A percentile compares a stretch with the other conserved stretches of the same genome.
Conservation (phyloP, 1,284 basidiomycete species). For the Gomphus sp. region DNA sequence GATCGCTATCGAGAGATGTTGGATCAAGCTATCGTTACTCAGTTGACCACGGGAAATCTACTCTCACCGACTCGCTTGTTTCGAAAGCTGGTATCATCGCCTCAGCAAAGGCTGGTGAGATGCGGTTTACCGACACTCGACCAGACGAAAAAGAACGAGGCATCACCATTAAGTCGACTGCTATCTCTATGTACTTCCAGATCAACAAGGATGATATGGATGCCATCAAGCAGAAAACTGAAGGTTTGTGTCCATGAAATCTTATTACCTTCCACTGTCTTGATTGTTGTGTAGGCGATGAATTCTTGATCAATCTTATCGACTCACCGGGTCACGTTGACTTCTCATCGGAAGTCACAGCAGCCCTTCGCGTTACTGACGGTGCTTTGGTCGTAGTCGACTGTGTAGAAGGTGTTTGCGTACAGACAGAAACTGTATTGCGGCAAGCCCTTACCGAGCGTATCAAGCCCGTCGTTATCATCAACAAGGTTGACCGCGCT, state of each 20-base stretch:
- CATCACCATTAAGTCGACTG: slow-evolving; percentile 99
- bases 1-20: slow-evolving; percentile 13
- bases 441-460: slow-evolving; percentile 97
- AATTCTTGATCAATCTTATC: slow-evolving; percentile 99
- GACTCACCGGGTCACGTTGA: slow-evolving; percentile 99
- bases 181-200: slow-evolving; percentile 99
- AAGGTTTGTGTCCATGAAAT: slow-evolving; percentile 40
- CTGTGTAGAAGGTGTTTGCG: slow-evolving; percentile 99
- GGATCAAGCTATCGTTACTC: slow-evolving; percentile 10
- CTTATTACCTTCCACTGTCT: not conserved
- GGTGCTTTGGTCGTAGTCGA: slow-evolving; percentile 99
- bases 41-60: slow-evolving; percentile 99
- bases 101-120: slow-evolving; percentile 88
- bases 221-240: slow-evolving; percentile 90
- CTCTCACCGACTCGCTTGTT: slow-evolving; percentile 97
- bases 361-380: slow-evolving; percentile 98
- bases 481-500: slow-evolving; percentile 99
- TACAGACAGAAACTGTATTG: slow-evolving; percentile 99
- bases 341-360: slow-evolving; percentile 99
- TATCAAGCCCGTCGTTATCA: slow-evolving; percentile 99
- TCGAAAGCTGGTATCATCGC: slow-evolving; percentile 99
- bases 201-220: slow-evolving; percentile 82
- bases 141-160: slow-evolving; percentile 99
- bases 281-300: slow-evolving; percentile 30
- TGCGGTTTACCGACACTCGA: slow-evolving; percentile 97